Percentiles rank a stretch among this genome's conserved stretches.
These are phyloP conservation scores for Torulaspora franciscae DNA, from an alignment of 805 yeast species.

Conservation along the genomic window DNA sequence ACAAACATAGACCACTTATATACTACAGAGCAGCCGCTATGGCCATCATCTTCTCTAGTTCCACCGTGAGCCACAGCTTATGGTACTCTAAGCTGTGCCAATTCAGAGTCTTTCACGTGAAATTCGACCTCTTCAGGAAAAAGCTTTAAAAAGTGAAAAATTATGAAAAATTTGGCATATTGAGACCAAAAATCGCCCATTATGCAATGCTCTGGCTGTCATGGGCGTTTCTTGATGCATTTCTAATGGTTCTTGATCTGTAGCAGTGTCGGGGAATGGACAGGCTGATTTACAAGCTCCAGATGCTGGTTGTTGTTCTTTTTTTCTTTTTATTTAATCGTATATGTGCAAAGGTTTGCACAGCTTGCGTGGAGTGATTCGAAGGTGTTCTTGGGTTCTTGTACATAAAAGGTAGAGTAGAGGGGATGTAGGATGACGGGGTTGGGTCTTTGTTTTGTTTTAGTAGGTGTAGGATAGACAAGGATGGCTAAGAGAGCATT, in stretches of 20 bases:
- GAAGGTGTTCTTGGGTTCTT: not conserved
- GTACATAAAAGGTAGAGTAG: slow-evolving; percentile 1
- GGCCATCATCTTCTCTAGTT: not conserved
- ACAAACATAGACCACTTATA: not conserved
- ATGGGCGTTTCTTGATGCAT: not conserved
- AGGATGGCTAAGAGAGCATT: slow-evolving; percentile 60
- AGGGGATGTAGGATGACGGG: not conserved
- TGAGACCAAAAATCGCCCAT: not conserved
- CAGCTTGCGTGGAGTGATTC: slow-evolving; percentile 4
- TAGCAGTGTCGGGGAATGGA: not conserved
- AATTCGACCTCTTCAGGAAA: not conserved
- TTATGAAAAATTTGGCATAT: not conserved
- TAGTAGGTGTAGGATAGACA: not conserved
- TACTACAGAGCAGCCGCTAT: not conserved
- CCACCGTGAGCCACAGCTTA: not conserved
- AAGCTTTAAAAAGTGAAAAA: not conserved
- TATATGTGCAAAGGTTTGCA: not conserved
- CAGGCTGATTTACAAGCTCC: not conserved
- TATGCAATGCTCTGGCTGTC: not conserved
- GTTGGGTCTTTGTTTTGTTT: not conserved
- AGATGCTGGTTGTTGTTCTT: not conserved
- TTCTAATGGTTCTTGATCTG: not conserved
- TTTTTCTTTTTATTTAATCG: not conserved
- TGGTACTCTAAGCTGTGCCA: not conserved
- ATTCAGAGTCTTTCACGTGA: not conserved